phyloP scores from a whole-genome alignment of 2,329 filamentous ascomycete species.

The Fusarium domesticum region DNA sequence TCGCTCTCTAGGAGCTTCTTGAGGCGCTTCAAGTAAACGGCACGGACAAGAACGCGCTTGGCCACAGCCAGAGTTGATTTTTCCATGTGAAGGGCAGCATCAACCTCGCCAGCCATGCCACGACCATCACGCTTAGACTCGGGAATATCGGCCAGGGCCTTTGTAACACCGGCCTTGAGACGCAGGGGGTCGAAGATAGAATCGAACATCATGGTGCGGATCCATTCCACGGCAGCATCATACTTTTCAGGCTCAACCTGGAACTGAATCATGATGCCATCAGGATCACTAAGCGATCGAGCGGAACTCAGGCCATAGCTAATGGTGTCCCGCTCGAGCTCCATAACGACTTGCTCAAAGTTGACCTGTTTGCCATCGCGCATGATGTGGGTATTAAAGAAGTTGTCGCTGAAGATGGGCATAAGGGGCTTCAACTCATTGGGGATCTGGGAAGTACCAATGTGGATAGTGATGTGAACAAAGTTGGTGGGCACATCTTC shows the following conservation, averaged over 20 bases:
- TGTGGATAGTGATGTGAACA: constrained; percentile 75
- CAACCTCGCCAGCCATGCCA: constrained; percentile 60
- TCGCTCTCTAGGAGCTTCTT: constrained; percentile 76
- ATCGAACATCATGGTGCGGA: constrained; percentile 82
- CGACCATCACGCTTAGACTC: constrained; percentile 86
- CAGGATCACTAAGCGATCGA: constrained; percentile 68
- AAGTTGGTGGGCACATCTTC: constrained; percentile 94
- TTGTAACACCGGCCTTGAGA: constrained; percentile 64
- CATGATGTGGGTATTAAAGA: constrained; percentile 87
- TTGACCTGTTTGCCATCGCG: constrained; percentile 72
- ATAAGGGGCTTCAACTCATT: constrained; percentile 82
- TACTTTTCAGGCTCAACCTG: constrained; percentile 90
- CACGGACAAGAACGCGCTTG: constrained; percentile 78
- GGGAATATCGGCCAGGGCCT: constrained; percentile 86
- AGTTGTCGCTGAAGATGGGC: constrained; percentile 81
- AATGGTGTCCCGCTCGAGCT: constrained; percentile 88
- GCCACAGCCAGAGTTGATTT: constrained; percentile 73
- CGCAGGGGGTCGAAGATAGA: constrained; percentile 76
- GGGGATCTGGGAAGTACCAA: constrained; percentile 75
- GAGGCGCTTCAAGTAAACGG: constrained; percentile 80
- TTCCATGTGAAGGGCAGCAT: constrained; percentile 78
- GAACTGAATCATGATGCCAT: constrained; percentile 78
- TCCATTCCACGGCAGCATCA: constrained; percentile 74
- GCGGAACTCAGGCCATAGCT: constrained; percentile 73
- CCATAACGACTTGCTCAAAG: constrained; percentile 89